A percentile compares a stretch with the other conserved stretches of the same genome.
Conservation (phyloP, 106 monocot species). For the Dendrobium officinale region DNA sequence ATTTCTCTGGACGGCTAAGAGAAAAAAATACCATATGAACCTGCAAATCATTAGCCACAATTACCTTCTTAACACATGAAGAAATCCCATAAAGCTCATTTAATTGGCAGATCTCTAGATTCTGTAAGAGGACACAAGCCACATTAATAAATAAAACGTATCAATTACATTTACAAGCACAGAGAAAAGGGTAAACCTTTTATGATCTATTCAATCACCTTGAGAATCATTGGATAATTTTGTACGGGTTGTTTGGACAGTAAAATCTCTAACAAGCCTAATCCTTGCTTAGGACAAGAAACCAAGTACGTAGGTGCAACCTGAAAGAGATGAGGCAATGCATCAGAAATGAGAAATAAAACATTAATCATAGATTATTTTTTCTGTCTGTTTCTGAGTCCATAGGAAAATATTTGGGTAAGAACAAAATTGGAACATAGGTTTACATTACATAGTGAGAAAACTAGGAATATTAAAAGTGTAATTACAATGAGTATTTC, state of each 20-base stretch:
- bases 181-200: slow-evolving; percentile 4
- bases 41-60: neutral
- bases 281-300: slow-evolving; percentile 87
- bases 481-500: neutral
- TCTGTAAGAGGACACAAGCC: slow-evolving; percentile 28
- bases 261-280: slow-evolving; percentile 75
- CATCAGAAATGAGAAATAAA: neutral
- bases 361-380: neutral
- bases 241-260: slow-evolving; percentile 66
- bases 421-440: neutral
- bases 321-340: slow-evolving; percentile 27
- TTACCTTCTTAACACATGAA: slow-evolving; percentile 84
- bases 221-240: slow-evolving; percentile 54
- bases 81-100: slow-evolving; percentile 83
- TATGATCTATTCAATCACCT: slow-evolving; percentile 36
- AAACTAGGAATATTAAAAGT: neutral
- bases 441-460: neutral
- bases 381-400: neutral
- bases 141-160: neutral
- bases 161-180: neutral
- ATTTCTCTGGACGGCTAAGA: neutral
- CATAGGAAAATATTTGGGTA: neutral
- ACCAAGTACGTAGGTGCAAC: slow-evolving; percentile 91
- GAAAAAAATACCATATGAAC: neutral
- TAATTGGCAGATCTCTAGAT: slow-evolving; percentile 83